These are phyloP conservation scores for Claviceps sp. DNA, from an alignment of 2,329 filamentous ascomycete species.

Conservation along the genomic window DNA sequence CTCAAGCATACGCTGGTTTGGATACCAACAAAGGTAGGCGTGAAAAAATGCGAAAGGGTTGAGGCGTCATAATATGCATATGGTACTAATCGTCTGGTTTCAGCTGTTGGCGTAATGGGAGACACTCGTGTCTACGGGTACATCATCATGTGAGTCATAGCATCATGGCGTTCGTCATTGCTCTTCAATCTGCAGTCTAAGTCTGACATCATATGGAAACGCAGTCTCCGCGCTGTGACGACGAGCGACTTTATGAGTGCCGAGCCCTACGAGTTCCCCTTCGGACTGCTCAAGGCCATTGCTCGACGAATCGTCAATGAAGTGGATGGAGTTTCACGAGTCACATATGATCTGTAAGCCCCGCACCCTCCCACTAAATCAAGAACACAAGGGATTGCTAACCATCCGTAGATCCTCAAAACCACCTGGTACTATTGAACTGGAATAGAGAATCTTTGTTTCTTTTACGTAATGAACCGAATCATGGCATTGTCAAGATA, in stretches of 20 bases:
- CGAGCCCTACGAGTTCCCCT: slow-evolving; percentile 52
- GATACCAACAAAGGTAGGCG: slow-evolving; percentile 10
- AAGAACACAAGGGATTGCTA: neutral
- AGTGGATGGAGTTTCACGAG: slow-evolving; percentile 58
- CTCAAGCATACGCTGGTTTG: slow-evolving; percentile 16
- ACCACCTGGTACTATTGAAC: slow-evolving; percentile 55
- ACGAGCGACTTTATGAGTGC: slow-evolving; percentile 41
- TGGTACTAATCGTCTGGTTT: neutral
- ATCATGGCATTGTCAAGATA: neutral
- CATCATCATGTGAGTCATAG: slow-evolving; percentile 13
- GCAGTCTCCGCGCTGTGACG: slow-evolving; percentile 4
- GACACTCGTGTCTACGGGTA: slow-evolving; percentile 18
- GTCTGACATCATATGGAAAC: neutral
- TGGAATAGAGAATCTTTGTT: slow-evolving; percentile 29
- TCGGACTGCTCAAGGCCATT: slow-evolving; percentile 43
- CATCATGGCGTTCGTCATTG: too few species aligned
- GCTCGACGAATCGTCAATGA: slow-evolving; percentile 21
- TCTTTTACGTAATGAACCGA: neutral
- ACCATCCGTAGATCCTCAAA: slow-evolving; percentile 31
- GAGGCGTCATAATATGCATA: neutral
- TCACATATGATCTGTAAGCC: slow-evolving; percentile 46
- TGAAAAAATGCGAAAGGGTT: neutral
- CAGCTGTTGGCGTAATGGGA: slow-evolving; percentile 10
- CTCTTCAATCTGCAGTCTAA: neutral
- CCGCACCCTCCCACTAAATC: neutral